Evolutionary conservation across 352 stramenopile genomes (phyloP), one percentile per base, ranked within the genome.

Genomic region (Aphanomyces euteiches): DNA sequence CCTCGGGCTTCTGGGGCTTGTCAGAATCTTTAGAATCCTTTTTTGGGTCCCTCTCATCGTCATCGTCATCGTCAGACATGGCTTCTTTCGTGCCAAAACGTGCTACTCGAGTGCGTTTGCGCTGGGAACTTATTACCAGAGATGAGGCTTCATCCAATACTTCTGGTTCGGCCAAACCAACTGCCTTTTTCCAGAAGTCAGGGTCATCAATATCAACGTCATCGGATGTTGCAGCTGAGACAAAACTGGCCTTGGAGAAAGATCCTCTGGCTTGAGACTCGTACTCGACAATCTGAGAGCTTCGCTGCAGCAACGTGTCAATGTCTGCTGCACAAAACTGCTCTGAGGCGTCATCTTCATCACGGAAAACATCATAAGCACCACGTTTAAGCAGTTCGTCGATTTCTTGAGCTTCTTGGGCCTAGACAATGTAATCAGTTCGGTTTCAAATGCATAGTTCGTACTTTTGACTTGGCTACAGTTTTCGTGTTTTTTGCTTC

Each of bases 131-230:
- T 5, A 96, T 72, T 17, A 87, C 78, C 45, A 74, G 40, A 13
- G 85, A 83, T 41, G 82, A 76, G 1, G 77, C 60, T 69, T 91
- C 87, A 37, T 70, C 64, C 3, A 75, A 56, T 6, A 78, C 78
- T 7, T 96, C 88, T 2, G 88, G 85, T 6, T 96, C 88, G 3
- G 74, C 80, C 13, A 96, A 58, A 5, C 92, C 92, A 6, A 97
- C 90, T 1, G 98, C 96, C 77, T 99, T 99, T 69, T 98, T 98
- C 98, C 98, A 99, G 69, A 99, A 99, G 64, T 98, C 84, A 2
- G 98, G 98, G 76, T 99, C 98, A 67, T 99, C 92, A 17, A 99
- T 89, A 75, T 99, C 93, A n/a, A 99, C 87, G 71, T 98, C 92
- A 69, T 98, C 86, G 0, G 84, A 92, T 3, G 82, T 96, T 15